Base-by-base conservation (phyloP, 2,329 filamentous ascomycete species). In the Stagonosporopsis rhizophila region DNA sequence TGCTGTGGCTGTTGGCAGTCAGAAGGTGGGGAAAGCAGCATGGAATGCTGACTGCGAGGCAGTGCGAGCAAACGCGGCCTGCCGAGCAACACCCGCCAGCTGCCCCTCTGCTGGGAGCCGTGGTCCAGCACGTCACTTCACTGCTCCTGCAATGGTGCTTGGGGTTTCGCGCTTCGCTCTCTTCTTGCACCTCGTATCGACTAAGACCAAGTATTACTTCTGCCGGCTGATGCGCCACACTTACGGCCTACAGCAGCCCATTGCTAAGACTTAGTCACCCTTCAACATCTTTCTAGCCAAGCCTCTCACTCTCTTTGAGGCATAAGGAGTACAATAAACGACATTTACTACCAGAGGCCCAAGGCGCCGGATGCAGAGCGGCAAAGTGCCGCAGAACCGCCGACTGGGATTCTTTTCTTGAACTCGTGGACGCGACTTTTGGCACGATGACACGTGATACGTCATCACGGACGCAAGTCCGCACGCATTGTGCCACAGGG, bases 1-100 rank as follows among this genome's bases (percentile, higher is more conserved):
- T 52, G 44, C 44, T 44, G 53, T 45, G 46, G 41, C 52, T 57
- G 51, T 50, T 61, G 59, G 51, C 46, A 39, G 52, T 44, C 27
- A 17, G 30, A 40, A 40, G 48, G 35, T 34, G 55, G 23, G 54
- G 56, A 60, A 45, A 19, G 51, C 58, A 64, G 32, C 32, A 34
- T 44, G 60, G 64, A 45, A 56, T 56, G 53, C 42, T 38, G 47
- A 44, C 40, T 51, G 48, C 23, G 19, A 35, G 28, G 20, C 37
- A 25, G 11, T 40, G 20, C 14, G 14, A 23, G 14, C 11, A 20
- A 12, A 22, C 19, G 20, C 11, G 41, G 9, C 41, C 9, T 30
- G 35, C 17, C 8, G 28, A 30, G 23, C 28, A 11, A 30, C 28
- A n/a, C 2, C 3, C 7, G 1, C 17, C 35, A 38, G 35, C 35